Evolutionary conservation across 1,284 basidiomycete genomes (phyloP).

Genomic region (Cryptococcus floricola): DNA sequence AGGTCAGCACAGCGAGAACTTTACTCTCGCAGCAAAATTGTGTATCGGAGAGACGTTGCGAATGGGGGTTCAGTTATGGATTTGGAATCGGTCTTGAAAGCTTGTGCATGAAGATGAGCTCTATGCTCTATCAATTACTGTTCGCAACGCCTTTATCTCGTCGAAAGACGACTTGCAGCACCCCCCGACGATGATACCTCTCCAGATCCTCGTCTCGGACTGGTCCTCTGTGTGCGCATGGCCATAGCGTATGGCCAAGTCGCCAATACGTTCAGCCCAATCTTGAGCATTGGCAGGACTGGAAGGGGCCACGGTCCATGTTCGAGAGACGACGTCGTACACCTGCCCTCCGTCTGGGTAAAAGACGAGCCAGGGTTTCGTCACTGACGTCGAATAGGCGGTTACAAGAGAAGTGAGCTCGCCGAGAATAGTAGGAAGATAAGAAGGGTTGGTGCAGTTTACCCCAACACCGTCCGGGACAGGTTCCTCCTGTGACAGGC

Average conservation of each 20-base stretch:
- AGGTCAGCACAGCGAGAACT: no score
- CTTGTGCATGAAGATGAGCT: neutral
- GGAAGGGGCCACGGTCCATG: conserved; percentile 49
- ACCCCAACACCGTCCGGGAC: conserved; percentile 60
- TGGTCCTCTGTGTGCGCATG: conserved; percentile 4
- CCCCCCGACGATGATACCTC: conserved; percentile 62
- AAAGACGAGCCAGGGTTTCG: conserved; percentile 58
- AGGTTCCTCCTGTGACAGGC: conserved; percentile 1
- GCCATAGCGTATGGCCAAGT: conserved; percentile 33
- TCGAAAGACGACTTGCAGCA: conserved; percentile 64
- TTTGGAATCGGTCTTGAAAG: no score
- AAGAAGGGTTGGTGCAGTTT: conserved; percentile 61
- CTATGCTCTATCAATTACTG: conserved; percentile 2
- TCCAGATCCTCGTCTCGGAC: conserved; percentile 50
- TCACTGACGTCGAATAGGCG: conserved; percentile 1
- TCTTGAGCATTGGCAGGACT: conserved; percentile 13
- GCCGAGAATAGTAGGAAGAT: conserved; percentile 17
- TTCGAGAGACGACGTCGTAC: conserved; percentile 55
- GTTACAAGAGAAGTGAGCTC: neutral
- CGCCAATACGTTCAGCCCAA: conserved; percentile 54
- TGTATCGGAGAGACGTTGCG: neutral
- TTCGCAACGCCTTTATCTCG: conserved; percentile 52
- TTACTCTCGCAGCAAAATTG: neutral
- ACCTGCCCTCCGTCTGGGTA: conserved; percentile 69
- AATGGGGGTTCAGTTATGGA: no score